These are phyloP conservation scores for Nothophoma quercina DNA, from an alignment of 2,329 filamentous ascomycete genomes.

Conservation along the genomic window DNA sequence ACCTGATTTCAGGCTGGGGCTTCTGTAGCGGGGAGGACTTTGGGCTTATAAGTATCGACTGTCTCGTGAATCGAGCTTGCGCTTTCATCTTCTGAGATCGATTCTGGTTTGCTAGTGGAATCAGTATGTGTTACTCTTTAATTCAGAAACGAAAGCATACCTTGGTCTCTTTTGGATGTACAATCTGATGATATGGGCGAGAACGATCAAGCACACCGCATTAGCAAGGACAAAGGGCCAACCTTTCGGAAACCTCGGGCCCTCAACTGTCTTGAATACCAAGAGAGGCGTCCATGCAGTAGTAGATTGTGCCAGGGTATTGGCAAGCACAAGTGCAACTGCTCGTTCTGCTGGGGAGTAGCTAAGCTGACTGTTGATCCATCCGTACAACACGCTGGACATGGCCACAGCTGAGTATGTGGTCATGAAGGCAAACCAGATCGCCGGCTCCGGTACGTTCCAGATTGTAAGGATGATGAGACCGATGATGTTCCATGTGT, in stretches of 20 bases:
- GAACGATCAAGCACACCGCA: constrained; percentile 47
- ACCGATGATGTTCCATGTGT: constrained; percentile 61
- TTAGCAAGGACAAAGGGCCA: constrained; percentile 53
- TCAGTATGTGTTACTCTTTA: neutral
- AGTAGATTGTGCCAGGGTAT: constrained; percentile 61
- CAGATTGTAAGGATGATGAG: constrained; percentile 63
- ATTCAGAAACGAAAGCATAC: constrained; percentile 2
- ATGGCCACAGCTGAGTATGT: constrained; percentile 60
- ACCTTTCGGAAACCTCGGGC: constrained; percentile 53
- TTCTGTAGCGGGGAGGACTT: neutral
- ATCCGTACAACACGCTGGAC: constrained; percentile 64
- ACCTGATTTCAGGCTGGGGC: constrained; percentile 2
- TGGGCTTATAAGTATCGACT: neutral
- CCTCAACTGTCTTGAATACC: constrained; percentile 58
- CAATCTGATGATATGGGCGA: constrained; percentile 28
- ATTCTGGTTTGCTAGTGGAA: neutral
- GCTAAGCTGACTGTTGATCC: constrained; percentile 61
- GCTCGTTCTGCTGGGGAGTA: constrained; percentile 58
- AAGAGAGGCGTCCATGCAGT: constrained; percentile 65
- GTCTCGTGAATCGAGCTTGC: constrained; percentile 14
- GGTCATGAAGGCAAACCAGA: constrained; percentile 63
- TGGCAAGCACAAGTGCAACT: constrained; percentile 61
- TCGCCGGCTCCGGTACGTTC: constrained; percentile 62
- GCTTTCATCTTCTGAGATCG: constrained; percentile 14
- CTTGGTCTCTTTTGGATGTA: constrained; percentile 20